phyloP scores from a whole-genome alignment of 2,329 filamentous ascomycete genomes.

The Pezicula carpinea region DNA sequence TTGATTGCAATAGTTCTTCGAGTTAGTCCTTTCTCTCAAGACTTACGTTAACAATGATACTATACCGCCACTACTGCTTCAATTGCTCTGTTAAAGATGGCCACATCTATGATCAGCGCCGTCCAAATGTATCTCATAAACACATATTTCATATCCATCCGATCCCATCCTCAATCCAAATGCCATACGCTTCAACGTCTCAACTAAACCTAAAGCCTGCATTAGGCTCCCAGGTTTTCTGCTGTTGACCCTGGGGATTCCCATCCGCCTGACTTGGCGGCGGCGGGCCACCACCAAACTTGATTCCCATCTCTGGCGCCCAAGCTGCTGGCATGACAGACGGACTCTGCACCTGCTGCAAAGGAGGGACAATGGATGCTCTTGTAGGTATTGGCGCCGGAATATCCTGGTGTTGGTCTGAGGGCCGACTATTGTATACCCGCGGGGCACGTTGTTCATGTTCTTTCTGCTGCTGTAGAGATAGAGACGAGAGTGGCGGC shows the following conservation, averaged over 20 bases:
- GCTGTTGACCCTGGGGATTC: conserved; percentile 2
- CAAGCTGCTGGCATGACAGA: conserved; percentile 55
- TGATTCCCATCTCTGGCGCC: conserved; percentile 77
- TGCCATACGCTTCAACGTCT: too few relatives aligned
- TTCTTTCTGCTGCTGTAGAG: conserved; percentile 19
- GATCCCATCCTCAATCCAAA: too few relatives aligned
- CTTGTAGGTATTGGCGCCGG: conserved; percentile 42
- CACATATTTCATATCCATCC: too few relatives aligned
- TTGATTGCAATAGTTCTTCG: too few relatives aligned
- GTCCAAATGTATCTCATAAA: too few relatives aligned
- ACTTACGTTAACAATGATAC: too few relatives aligned
- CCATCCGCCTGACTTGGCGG: conserved; percentile 6
- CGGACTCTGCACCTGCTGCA: conserved; percentile 29
- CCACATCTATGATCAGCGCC: too few relatives aligned
- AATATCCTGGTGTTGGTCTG: conserved; percentile 20
- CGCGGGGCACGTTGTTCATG: conserved; percentile 10
- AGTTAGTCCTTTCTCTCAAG: too few relatives aligned
- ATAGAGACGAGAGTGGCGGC: conserved; percentile 11
- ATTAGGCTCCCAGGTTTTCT: conserved; percentile 25
- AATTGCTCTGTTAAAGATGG: too few relatives aligned
- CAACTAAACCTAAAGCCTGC: conserved; percentile 25
- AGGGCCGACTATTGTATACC: conserved; percentile 11
- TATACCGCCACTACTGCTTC: too few relatives aligned
- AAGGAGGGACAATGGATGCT: conserved; percentile 44
- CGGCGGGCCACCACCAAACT: conserved; percentile 53